phyloP scores from a whole-genome alignment of 768 basidiomycete genomes.

The Tricholoma furcatifolium region DNA sequence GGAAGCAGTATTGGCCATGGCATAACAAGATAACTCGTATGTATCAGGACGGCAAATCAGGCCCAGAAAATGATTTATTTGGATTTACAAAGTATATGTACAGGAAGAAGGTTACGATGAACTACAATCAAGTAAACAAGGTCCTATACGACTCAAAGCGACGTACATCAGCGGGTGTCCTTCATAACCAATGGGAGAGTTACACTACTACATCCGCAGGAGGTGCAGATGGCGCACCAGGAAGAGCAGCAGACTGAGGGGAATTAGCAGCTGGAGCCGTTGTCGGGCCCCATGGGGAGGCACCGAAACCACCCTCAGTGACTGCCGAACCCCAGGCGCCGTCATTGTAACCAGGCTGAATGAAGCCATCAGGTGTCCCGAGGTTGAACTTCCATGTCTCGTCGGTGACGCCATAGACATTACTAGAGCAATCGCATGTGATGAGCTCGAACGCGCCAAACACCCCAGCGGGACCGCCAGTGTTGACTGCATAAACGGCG shows the following conservation, averaged over 20 bases:
- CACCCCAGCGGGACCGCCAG: conserved; percentile 18
- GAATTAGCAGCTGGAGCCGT: conserved; percentile 9
- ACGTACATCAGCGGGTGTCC: too few species aligned
- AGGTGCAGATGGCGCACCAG: conserved; percentile 11
- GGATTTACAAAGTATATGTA: too few species aligned
- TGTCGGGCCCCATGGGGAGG: conserved; percentile 23
- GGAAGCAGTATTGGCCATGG: too few species aligned
- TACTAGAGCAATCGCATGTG: conserved; percentile 15
- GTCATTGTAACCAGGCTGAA: conserved; percentile 15
- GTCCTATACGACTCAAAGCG: too few species aligned
- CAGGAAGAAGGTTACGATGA: too few species aligned
- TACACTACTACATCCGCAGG: conserved; percentile 15
- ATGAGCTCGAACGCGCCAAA: conserved; percentile 20
- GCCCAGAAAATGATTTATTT: too few species aligned
- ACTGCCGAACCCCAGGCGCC: conserved; percentile 21
- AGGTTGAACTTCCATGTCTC: conserved; percentile 23
- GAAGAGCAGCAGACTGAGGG: conserved; percentile 10
- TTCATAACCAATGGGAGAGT: too few species aligned
- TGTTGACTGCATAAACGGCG: conserved; percentile 16
- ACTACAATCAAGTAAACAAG: too few species aligned
- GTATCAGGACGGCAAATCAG: too few species aligned
- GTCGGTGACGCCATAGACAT: conserved; percentile 19
- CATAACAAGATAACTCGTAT: too few species aligned
- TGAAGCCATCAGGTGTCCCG: conserved; percentile 15
- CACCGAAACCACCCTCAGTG: conserved; percentile 21